Base-by-base conservation (phyloP, 2,329 filamentous ascomycete species). In the Aspergillus texensis region DNA sequence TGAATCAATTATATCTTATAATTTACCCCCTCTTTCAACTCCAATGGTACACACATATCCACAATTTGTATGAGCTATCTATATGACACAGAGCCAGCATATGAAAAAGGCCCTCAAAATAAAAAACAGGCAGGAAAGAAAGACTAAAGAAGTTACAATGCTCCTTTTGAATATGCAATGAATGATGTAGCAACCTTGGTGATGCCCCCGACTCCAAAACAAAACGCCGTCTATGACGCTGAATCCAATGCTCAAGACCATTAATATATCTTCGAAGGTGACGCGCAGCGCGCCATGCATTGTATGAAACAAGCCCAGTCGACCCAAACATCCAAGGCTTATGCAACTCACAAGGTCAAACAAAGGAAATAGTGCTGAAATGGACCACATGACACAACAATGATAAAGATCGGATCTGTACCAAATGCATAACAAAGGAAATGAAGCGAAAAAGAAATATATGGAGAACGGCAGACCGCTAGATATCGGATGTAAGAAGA, bases 201-300 rank as follows among this genome's bases (percentile, higher is more conserved):
- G 58, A 64, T 62, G 55, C 60, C 45, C 54, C 54, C 19, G 56
- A 62, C 60, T 62, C 62, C 59, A 61, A 55, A 55, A 24, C 52
- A 60, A 41, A 62, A 67, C 67, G 65, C 67, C 66, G 57, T 68
- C 67, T 67, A 68, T 65, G 58, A 59, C 60, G 52, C 58, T 56
- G 55, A 57, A 45, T 57, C 48, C 57, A 45, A 62, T 43, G 36
- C 46, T 61, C 45, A 61, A 62, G 52, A 55, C 28, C 28, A 43
- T 21, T 36, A 36, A 64, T 59, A 60, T 63, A 58, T 57, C 58
- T 30, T 60, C 19, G 45, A 57, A 46, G 57, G 58, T 62, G 21
- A 55, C 46, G 58, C 48, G 60, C 58, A 63, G 57, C 58, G 59
- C 61, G 61, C 65, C 62, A 64, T 68, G 63, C 65, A 64, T 64